These are phyloP conservation scores for Microthlaspi erraticum DNA, from an alignment of 345 rosid species.

Conservation along the genomic window DNA sequence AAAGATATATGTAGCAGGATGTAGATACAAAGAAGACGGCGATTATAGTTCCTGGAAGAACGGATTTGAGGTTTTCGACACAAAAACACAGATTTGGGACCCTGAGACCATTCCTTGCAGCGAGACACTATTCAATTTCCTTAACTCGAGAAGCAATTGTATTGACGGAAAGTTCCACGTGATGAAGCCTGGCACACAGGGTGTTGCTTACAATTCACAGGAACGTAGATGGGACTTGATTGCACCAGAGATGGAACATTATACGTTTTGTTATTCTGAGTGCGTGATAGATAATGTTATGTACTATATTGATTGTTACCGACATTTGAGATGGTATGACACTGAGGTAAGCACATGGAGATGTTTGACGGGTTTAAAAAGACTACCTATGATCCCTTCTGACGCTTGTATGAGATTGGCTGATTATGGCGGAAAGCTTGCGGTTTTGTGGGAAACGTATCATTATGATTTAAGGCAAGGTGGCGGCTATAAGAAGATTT, in stretches of 20 bases:
- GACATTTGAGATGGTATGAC: background rate
- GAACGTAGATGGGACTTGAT: background rate
- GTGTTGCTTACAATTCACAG: background rate
- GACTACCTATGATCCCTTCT: background rate
- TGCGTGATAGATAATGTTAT: background rate
- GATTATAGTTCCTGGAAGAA: too few relatives aligned
- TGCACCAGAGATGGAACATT: background rate
- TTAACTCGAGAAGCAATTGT: background rate
- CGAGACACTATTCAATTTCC: too few relatives aligned
- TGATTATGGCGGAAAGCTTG: background rate
- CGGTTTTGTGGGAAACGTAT: background rate
- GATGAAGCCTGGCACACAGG: background rate
- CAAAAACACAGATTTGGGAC: background rate
- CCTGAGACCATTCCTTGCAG: background rate
- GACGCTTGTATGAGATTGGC: background rate
- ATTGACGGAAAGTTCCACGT: slow-evolving; percentile 5
- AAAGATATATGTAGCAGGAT: too few relatives aligned
- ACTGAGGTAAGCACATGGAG: background rate
- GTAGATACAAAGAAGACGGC: too few relatives aligned
- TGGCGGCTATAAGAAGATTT: background rate
- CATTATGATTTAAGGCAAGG: background rate
- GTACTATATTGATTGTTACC: background rate
- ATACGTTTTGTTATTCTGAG: background rate
- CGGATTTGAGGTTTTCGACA: background rate
- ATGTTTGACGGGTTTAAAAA: background rate